Base-by-base conservation (phyloP, 148 eudicot species). In the Mesembryanthemum crystallinum region DNA sequence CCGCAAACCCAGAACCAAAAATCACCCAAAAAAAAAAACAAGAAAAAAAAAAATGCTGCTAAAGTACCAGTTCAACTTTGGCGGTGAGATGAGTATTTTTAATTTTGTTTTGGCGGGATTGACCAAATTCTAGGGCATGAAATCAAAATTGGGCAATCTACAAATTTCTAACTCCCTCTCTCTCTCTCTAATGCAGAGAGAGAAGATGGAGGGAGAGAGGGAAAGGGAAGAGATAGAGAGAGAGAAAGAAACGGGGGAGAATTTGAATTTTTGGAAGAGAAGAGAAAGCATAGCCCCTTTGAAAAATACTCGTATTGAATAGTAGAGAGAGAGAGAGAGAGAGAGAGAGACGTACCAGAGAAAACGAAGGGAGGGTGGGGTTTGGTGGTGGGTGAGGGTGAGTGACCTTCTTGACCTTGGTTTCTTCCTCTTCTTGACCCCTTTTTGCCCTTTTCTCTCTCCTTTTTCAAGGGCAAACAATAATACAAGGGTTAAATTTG, bases 291-390 rank as follows among this genome's bases (percentile, higher is more conserved):
- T 23, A 61, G 30, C 60, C 35, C 20, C 54, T 49, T 37, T 61
- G 30, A 69, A 63, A 75, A 75, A n/a, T n/a, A n/a, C n/a, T n/a
- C n/a, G 75, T 29, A 70, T 69, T 71, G 71, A 73, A 77, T 52
- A 60, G 21, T 73, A 66, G 21, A 35, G 52, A 33, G 63, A 75
- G 55, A 66, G 49, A 58, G 59, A 69, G 27, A 51, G 73, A 78
- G 30, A 66, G 57, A 39, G 80, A 60, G n/a, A 79, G 23, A 73
- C 64, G 18, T 66, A 81, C 80, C 77, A 76, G 83, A 81, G 80
- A 80, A 45, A 42, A 8, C 29, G 30, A 37, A 79, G 71, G 74
- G 27, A 37, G 32, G 7, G 51, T 68, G 59, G 73, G 67, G 64
- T 68, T n/a, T n/a, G n/a, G n/a, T n/a, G n/a, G n/a, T n/a, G n/a